Base-by-base conservation (phyloP, 208 protist species). In the Trypanosoma mega region DNA sequence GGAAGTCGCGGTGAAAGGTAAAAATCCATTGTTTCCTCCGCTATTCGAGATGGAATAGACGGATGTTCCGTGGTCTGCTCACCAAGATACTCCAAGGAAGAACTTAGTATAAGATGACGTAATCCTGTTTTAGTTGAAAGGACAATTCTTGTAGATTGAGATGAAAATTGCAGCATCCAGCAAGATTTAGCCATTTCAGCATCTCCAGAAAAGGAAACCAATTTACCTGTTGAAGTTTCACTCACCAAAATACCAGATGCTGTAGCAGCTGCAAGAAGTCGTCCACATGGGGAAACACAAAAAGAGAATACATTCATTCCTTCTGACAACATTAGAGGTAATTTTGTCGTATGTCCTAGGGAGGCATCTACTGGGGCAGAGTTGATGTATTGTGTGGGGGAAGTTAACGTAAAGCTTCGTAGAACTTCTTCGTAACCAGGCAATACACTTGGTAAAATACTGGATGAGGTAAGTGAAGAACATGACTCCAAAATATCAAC, bases 301-400 rank as follows among this genome's bases (percentile, higher is more conserved):
- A 95, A 90, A 37, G 68, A 76, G 57, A 78, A 65, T 60, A 88
- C 76, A 23, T 59, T 72, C 8, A 61, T 68, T n/a, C 78, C 80
- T 56, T 95, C 85, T 27, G 74, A 57, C 0, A 95, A 61, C 67
- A 76, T 62, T 21, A 89, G 52, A 46, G 72, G 63, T 45, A 91
- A 64, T 49, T 63, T 72, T 20, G 63, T 51, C 8, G 58, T 71
- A 27, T 90, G 68, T 31, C 82, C 56, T 49, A 88, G 81, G 51
- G 76, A 72, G 45, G 76, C 84, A 71, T 91, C 76, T 20, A 95
- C 72, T 12, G 85, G 88, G 36, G 80, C 91, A 3, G 56, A 47
- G 52, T 85, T 77, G 14, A 67, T 56, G 34, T 59, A 76, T 43
- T 77, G 67, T 36, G 45, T 51, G 2, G 58, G 36, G 2, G 76